Evolutionary conservation across 2,329 filamentous ascomycete species (phyloP), one percentile per base, ranked within the genome.

Genomic region (Mycocentrospora acerina): DNA sequence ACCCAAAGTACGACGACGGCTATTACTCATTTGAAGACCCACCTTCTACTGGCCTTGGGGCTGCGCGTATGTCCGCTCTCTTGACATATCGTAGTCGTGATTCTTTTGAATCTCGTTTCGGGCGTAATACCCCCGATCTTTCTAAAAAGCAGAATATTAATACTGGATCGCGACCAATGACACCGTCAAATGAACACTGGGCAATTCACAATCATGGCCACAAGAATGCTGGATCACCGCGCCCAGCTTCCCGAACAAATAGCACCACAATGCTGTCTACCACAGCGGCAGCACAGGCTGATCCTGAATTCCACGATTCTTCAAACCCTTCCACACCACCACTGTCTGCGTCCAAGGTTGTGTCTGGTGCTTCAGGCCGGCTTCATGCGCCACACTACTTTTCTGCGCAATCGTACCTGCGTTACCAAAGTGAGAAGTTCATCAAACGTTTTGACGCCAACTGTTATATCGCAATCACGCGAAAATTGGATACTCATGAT

Each of bases 381-480:
- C 66, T 64, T 29, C 67, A 51, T 36, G 61, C 71, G 46, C 61
- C 74, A 3, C 93, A 88, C n/a, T 96, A 96, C 70, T 98, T 97
- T 70, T 97, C 93, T 0, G 93, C 93, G 1, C 93, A 98, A 67
- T 96, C 90, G 0, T 98, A 98, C 69, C 80, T 98, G 29, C 86
- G 93, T 14, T 98, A 98, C 69, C 93, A 98, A 70, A 91, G 90
- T 39, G 81, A 85, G 57, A 98, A 98, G 68, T 98, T 98, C 58
- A 93, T 97, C 57, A 90, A 88, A 67, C 86, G 93, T 8, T 98
- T 97, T 67, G 93, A 98, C 68, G 88, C 90, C 59, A 98, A 98
- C 68, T 98, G 93, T 72, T 98, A 98, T 72, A 97, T 98, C 55
- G 90, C 93, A 53, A 96, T 98, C 69, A 97, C 93, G 4, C 86